Evolutionary conservation across 129 eudicot genomes (phyloP), one percentile per base, ranked within the genome.

Genomic region (Heracleum sosnowskyi): DNA sequence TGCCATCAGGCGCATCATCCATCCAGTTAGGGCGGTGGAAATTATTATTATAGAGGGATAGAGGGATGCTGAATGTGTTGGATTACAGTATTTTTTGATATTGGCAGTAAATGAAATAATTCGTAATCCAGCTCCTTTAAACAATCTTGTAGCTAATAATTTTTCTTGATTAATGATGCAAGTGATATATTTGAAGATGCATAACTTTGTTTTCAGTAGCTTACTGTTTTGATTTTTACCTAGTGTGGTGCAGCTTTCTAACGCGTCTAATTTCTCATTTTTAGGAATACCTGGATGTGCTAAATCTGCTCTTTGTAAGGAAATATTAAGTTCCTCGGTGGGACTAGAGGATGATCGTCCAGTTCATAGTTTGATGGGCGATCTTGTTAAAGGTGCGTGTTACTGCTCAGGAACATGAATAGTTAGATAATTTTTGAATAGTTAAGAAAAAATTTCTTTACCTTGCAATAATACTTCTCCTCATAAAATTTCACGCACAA

Each of bases 201-300:
- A 31, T 1, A 28, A 28, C 12, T 66, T 31, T 66, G 66, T 57
- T 29, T 22, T 24, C 31, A n/a, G 3, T 57, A n/a, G 66, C 66
- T 57, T 24, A 57, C 66, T 57, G 66, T 57, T 57, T 8, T 57
- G 66, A 64, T 36, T 29, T 64, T 9, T n/a, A n/a, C 51, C 18
- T 73, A 41, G 31, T 33, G 4, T 72, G 76, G 46, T 73, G 53
- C 76, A 39, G 29, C 28, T 42, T 44, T 42, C 1, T 17, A 9
- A 44, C 20, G 57, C 77, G 34, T 26, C 53, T 42, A 36, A 5
- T 5, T 47, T 26, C 63, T 37, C 62, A 37, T 75, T 82, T 74
- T 35, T 83, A 91, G 98, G 98, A 80, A 91, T 94, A 85, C 98
- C 98, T 86, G 98, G 98, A 37, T 94, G 98, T 87, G 98, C 98